Evolutionary conservation across 371 early-diverging fungal genomes (phyloP), one percentile per base, ranked within the genome.

Genomic region (Mucor ambiguus): DNA sequence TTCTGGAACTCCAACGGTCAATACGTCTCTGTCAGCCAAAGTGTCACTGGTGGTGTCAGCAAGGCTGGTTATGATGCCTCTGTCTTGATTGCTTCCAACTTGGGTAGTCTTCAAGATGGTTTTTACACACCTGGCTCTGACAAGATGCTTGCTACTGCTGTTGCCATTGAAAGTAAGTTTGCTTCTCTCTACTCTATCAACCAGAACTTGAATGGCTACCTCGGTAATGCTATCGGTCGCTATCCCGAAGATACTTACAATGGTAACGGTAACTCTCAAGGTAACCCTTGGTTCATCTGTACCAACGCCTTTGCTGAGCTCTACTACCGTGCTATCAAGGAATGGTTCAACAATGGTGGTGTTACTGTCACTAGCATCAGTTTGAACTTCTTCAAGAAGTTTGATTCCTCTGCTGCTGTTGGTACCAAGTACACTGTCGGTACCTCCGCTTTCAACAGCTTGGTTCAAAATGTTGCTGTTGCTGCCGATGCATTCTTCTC

Each of bases 231-330:
- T 1, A 74, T 86, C 28, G 92, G 91, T 20, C 67, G 92, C 11
- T 92, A 91, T 62, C 77, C 85, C 1, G 90, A 88, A 64, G 92
- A 92, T 70, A 74, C 75, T 20, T 91, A 91, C 64, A 73, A 87
- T 59, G 90, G 89, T 41, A 72, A 80, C 33, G 86, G 81, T 9
- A 58, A 67, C 14, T 70, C 75, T 10, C 33, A 61, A 20, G 92
- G 89, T 32, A 89, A 89, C 63, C 92, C 91, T 8, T 90, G 90
- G 92, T 78, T 85, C 28, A 78, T 92, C 22, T 54, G 73, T 11
- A 92, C 91, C 0, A 66, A 78, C 29, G 80, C 84, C 3, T 33
- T 81, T 43, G 89, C 91, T n/a, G 90, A 92, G 61, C 68, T 86
- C 28, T 81, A 85, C 61, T 90, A 89, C 75, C 79, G 79, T 44